Evolutionary conservation across 2,329 filamentous ascomycete species (phyloP).

Genomic region (Penicillium expansum): DNA sequence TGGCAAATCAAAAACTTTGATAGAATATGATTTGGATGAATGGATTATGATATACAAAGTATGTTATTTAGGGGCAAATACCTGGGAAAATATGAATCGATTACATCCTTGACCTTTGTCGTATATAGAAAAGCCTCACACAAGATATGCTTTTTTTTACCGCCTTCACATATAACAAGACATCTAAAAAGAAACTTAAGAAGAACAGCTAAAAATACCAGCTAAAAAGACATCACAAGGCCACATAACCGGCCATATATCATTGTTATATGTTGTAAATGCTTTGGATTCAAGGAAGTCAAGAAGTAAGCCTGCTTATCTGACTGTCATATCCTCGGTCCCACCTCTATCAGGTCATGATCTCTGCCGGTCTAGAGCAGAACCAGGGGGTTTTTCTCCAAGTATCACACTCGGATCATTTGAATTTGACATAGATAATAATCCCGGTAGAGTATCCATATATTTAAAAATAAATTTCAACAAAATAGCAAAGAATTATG

Average conservation of each 20-base stretch:
- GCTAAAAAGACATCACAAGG: no score
- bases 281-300: no score
- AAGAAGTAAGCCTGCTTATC: neutral
- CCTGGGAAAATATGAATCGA: neutral
- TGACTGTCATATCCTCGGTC: neutral
- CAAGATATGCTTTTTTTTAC: no score
- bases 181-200: no score
- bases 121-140: no score
- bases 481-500: neutral
- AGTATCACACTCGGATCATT: constrained; percentile 1
- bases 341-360: constrained; percentile 2
- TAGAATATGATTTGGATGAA: neutral
- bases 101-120: no score
- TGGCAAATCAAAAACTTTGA: neutral
- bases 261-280: no score
- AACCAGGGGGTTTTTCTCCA: neutral
- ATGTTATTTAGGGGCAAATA: neutral
- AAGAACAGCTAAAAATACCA: no score
- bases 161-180: no score
- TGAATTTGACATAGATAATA: neutral
- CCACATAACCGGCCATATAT: no score
- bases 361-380: constrained; percentile 5
- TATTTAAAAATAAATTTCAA: neutral
- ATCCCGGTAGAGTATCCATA: no score
- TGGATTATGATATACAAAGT: neutral